These are phyloP conservation scores for Sapria himalayana DNA, from an alignment of 345 rosid genomes.

Conservation along the genomic window DNA sequence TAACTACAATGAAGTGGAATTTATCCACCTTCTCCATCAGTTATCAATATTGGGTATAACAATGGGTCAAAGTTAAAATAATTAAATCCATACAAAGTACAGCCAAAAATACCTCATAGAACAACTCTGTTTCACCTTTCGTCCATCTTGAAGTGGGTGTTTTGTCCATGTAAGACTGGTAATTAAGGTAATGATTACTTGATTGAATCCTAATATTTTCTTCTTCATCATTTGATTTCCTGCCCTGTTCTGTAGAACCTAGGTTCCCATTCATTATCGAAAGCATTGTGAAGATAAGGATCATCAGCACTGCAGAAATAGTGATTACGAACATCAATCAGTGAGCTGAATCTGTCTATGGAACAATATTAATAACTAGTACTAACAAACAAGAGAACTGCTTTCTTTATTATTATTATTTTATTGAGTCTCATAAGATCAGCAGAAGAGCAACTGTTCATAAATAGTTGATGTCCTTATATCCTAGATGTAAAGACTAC, in stretches of 20 bases:
- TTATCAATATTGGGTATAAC: no score
- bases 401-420: not conserved
- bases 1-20: no score
- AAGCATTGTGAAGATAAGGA: slow-evolving; percentile 15
- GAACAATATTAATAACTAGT: not conserved
- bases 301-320: slow-evolving; percentile 18
- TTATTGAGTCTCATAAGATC: not conserved
- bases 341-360: not conserved
- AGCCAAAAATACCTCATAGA: slow-evolving; percentile 34
- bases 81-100: no score
- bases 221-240: slow-evolving; percentile 9
- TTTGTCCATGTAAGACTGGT: slow-evolving; percentile 53
- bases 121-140: slow-evolving; percentile 56
- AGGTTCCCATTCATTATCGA: slow-evolving; percentile 16
- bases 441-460: not conserved
- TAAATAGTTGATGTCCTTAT: not conserved
- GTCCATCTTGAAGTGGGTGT: slow-evolving; percentile 50
- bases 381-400: slow-evolving; percentile 2
- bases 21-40: no score
- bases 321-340: slow-evolving; percentile 5
- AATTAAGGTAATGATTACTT: slow-evolving; percentile 21
- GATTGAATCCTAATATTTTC: slow-evolving; percentile 7
- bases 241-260: slow-evolving; percentile 19
- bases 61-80: no score
- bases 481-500: no score